phyloP scores from a whole-genome alignment of 225 moss, liverwort and hornwort genomes.

The Bryum argenteum region DNA sequence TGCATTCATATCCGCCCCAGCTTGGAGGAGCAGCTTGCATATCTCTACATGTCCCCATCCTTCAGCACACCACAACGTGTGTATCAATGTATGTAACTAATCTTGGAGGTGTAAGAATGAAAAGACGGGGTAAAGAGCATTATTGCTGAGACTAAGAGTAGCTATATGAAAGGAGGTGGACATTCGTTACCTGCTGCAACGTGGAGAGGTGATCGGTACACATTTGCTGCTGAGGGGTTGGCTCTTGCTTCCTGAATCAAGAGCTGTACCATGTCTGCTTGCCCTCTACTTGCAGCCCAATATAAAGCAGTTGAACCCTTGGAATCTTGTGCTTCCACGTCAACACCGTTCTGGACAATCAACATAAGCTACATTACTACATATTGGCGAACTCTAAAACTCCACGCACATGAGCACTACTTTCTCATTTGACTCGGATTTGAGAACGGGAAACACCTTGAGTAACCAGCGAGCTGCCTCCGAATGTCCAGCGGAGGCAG shows the following conservation, averaged over 20 bases:
- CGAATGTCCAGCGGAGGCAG: conserved; percentile 51
- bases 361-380: conserved; percentile 29
- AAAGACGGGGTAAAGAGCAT: background rate
- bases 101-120: background rate
- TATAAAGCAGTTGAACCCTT: conserved; percentile 56
- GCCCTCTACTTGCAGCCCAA: conserved; percentile 59
- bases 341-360: conserved; percentile 43
- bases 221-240: conserved; percentile 57
- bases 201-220: conserved; percentile 54
- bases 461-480: conserved; percentile 47
- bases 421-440: background rate
- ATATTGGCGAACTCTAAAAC: background rate
- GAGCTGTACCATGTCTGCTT: conserved; percentile 39
- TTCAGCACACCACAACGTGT: conserved; percentile 31
- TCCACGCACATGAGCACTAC: conserved; percentile 1
- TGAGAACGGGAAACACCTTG: conserved; percentile 27
- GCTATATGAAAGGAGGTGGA: conserved; percentile 1
- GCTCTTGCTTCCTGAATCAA: conserved; percentile 46
- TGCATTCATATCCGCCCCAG: conserved; percentile 50
- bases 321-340: conserved; percentile 55
- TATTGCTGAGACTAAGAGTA: background rate
- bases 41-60: conserved; percentile 57
- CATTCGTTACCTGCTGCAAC: conserved; percentile 53
- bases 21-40: conserved; percentile 52
- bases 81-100: background rate